phyloP scores from a whole-genome alignment of 495 filamentous ascomycete genomes.

The Lichenothelia convexa region DNA sequence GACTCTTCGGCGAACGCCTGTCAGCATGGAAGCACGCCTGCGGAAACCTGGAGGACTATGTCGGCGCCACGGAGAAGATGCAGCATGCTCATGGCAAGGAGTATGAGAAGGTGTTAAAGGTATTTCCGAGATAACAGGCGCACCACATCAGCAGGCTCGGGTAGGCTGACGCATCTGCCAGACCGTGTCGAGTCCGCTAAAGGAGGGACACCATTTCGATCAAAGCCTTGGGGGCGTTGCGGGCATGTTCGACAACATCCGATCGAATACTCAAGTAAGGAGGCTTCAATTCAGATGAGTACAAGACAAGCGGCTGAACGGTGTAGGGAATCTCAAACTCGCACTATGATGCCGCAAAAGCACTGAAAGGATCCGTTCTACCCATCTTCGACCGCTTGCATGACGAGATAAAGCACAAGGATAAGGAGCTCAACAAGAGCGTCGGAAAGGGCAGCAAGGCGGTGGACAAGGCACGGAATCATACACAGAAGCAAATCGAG shows the following conservation, averaged over 20 bases:
- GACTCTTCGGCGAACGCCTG: constrained; percentile 65
- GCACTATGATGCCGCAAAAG: constrained; percentile 76
- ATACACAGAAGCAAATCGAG: constrained; percentile 91
- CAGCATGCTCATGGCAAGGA: constrained; percentile 78
- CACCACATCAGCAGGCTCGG: too few relatives aligned
- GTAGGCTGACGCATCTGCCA: constrained; percentile 15
- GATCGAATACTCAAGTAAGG: constrained; percentile 65
- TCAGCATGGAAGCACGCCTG: constrained; percentile 92
- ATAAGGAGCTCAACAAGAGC: constrained; percentile 69
- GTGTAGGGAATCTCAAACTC: constrained; percentile 59
- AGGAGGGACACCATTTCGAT: constrained; percentile 79
- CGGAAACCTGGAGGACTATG: constrained; percentile 76
- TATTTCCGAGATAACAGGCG: too few relatives aligned
- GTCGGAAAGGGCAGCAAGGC: constrained; percentile 74
- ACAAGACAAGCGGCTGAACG: background rate
- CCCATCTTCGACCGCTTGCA: constrained; percentile 81
- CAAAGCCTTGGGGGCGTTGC: constrained; percentile 68
- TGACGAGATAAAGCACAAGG: constrained; percentile 88
- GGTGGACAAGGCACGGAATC: constrained; percentile 71
- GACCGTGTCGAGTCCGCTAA: constrained; percentile 72
- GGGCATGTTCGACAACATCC: constrained; percentile 81
- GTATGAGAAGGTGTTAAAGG: constrained; percentile 87
- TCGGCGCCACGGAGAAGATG: constrained; percentile 63
- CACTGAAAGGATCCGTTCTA: constrained; percentile 61
- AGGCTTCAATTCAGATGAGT: background rate